phyloP scores from a whole-genome alignment of 345 rosid species.

The Camelina hispida region DNA sequence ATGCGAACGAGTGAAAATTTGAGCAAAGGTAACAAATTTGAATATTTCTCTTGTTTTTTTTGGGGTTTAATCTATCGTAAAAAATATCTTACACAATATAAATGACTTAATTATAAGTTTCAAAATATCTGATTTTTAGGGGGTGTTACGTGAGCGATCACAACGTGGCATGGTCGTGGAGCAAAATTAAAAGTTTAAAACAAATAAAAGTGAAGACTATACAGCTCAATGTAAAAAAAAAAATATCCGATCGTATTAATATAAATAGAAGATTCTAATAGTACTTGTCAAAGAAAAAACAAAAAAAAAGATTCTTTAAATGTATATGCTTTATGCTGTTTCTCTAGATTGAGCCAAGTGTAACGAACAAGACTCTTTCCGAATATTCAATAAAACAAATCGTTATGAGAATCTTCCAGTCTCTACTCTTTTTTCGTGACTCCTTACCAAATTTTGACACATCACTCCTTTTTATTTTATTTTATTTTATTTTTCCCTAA shows the following conservation, averaged over 20 bases:
- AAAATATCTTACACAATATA: no score
- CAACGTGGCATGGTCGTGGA: background rate
- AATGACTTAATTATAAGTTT: background rate
- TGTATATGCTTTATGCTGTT: background rate
- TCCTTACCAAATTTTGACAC: slow-evolving; percentile 16
- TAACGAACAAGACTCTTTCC: background rate
- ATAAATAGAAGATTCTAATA: background rate
- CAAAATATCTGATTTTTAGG: background rate
- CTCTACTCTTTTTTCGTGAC: background rate
- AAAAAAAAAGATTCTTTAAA: background rate
- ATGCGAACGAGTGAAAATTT: background rate
- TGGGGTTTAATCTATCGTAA: background rate
- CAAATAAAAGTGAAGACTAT: no score
- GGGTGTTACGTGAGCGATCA: background rate
- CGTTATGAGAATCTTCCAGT: slow-evolving; percentile 11
- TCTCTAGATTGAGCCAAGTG: slow-evolving; percentile 18
- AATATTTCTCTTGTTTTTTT: no score
- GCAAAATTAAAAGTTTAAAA: no score
- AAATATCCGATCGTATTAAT: slow-evolving; percentile 9
- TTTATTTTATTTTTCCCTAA: background rate
- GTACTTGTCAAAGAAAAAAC: background rate
- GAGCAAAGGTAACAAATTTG: background rate
- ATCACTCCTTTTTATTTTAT: background rate
- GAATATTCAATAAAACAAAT: background rate
- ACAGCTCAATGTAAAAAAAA: no score